These are phyloP conservation scores for Citrus maxima DNA, from an alignment of 345 rosid species.

Conservation along the genomic window DNA sequence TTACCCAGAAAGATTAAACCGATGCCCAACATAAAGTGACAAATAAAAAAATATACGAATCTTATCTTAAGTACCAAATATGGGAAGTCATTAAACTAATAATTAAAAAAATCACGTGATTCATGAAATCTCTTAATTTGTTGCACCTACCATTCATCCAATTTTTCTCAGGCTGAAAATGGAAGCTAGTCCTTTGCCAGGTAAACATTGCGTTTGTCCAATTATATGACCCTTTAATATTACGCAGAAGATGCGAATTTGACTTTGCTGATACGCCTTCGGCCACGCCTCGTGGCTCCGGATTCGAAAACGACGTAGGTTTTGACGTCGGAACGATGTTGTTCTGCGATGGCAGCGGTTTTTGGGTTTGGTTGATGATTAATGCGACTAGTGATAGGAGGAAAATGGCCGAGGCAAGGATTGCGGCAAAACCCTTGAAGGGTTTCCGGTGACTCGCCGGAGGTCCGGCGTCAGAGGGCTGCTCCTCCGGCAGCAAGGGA, in stretches of 20 bases:
- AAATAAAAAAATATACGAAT: neutral
- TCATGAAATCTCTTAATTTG: neutral
- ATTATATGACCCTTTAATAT: conserved; percentile 30
- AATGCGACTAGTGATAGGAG: conserved; percentile 39
- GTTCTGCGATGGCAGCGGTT: neutral
- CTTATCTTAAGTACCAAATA: neutral
- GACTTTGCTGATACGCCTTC: conserved; percentile 73
- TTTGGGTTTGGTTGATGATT: conserved; percentile 38
- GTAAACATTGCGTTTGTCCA: conserved; percentile 84
- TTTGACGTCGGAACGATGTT: neutral
- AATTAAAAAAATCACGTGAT: neutral
- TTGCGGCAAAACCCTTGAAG: conserved; percentile 28
- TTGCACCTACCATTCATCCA: conserved; percentile 94
- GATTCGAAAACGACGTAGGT: conserved; percentile 3
- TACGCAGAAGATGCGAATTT: conserved; percentile 29
- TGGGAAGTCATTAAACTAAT: neutral
- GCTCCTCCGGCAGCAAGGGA: conserved; percentile 34
- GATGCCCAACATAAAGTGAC: neutral
- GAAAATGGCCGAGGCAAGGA: conserved; percentile 32
- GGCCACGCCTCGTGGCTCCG: conserved; percentile 41
- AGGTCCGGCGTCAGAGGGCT: conserved; percentile 2
- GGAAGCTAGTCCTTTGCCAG: conserved; percentile 90
- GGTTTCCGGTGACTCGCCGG: conserved; percentile 24
- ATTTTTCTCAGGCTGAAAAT: conserved; percentile 78
- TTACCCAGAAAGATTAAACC: neutral